A percentile compares a stretch with the other conserved stretches of the same genome.
Conservation (phyloP, 345 rosid genomes). For the Brassica incana region DNA sequence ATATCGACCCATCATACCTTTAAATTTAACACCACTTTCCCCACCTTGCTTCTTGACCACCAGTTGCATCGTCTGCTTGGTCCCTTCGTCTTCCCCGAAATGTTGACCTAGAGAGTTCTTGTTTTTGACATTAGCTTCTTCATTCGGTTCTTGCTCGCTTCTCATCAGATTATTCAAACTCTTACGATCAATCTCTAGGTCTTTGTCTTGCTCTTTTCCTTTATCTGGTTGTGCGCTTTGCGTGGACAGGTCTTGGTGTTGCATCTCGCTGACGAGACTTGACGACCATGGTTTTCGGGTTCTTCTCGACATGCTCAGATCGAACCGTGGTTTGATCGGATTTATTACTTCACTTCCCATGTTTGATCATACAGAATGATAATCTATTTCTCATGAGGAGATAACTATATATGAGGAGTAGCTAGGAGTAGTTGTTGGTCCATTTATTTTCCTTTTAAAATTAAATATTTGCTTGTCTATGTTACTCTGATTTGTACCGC, state of each 20-base stretch:
- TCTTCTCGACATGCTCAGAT: conserved; percentile 69
- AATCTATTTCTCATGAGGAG: background rate
- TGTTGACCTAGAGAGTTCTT: conserved; percentile 54
- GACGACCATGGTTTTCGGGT: conserved; percentile 61
- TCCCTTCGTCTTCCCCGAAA: conserved; percentile 47
- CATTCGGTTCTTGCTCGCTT: conserved; percentile 33
- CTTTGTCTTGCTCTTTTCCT: conserved; percentile 14
- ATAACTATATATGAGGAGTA: conserved; percentile 24
- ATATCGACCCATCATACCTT: conserved; percentile 63
- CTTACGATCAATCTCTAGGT: conserved; percentile 41
- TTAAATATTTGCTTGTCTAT: conserved; percentile 10
- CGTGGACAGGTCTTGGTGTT: conserved; percentile 19
- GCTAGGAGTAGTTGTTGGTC: conserved; percentile 30
- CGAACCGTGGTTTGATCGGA: conserved; percentile 46
- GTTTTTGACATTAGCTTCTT: conserved; percentile 16
- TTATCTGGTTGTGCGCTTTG: background rate
- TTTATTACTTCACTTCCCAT: conserved; percentile 50
- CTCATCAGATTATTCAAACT: conserved; percentile 67
- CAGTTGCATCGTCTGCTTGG: conserved; percentile 48
- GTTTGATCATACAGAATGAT: conserved; percentile 9
- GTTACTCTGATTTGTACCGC: conserved; percentile 15
- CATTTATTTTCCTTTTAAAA: background rate
- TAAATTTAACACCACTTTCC: conserved; percentile 42
- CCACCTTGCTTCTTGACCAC: conserved; percentile 42
- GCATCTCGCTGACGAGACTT: conserved; percentile 30